Conservation (phyloP, 1,139 yeast genomes). For the Kurtzmaniella natalensis region DNA sequence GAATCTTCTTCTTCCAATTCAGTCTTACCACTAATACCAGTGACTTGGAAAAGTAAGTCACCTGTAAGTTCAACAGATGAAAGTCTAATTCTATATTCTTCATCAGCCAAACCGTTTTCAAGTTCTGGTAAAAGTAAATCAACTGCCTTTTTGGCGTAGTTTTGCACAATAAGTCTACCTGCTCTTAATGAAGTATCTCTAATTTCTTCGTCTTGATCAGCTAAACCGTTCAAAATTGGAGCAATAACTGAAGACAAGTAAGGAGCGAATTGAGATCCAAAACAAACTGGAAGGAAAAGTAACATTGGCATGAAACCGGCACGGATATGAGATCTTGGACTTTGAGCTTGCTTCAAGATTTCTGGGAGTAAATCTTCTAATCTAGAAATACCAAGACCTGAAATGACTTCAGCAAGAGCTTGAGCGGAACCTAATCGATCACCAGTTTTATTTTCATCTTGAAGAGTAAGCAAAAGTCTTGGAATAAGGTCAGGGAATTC, state of each 20-base stretch:
- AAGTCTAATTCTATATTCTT: conserved; percentile 81
- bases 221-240: conserved; percentile 85
- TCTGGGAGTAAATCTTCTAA: conserved; percentile 85
- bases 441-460: conserved; percentile 79
- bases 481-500: conserved; percentile 91
- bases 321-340: conserved; percentile 66
- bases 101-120: conserved; percentile 82
- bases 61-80: conserved; percentile 97
- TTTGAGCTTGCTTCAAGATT: conserved; percentile 69
- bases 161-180: conserved; percentile 86
- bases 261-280: conserved; percentile 89
- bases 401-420: conserved; percentile 88
- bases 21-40: conserved; percentile 76
- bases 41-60: conserved; percentile 87
- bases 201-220: conserved; percentile 82
- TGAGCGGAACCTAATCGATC: conserved; percentile 97
- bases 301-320: conserved; percentile 92
- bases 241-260: conserved; percentile 83
- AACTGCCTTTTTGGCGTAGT: conserved; percentile 90
- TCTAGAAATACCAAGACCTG: conserved; percentile 84
- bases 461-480: conserved; percentile 68
- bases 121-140: conserved; percentile 91
- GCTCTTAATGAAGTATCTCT: conserved; percentile 90
- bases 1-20: conserved; percentile 36
- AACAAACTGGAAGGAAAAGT: conserved; percentile 88